phyloP scores from a whole-genome alignment of 1,284 basidiomycete species.

The Stereum hirsutum region DNA sequence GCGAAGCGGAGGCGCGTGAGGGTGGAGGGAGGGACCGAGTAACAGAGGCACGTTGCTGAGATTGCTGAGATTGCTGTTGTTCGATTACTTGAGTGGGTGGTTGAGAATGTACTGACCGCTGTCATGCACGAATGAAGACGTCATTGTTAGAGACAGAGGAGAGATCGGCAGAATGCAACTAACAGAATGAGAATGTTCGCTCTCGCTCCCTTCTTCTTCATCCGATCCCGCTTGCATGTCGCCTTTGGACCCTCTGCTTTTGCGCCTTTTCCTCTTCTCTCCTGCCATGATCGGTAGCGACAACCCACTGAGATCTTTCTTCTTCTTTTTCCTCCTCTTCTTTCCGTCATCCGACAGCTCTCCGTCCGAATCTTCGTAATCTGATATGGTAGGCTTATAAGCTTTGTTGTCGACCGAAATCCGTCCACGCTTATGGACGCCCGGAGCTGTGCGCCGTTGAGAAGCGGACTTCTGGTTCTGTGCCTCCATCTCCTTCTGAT shows the following conservation, averaged over 20 bases:
- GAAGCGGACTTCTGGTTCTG: slow-evolving; percentile 11
- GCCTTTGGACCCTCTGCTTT: slow-evolving; percentile 23
- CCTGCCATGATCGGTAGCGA: slow-evolving; percentile 57
- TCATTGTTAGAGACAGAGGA: no score
- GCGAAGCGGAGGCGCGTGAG: slow-evolving; percentile 15
- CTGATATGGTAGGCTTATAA: slow-evolving; percentile 57
- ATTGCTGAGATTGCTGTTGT: slow-evolving; percentile 14
- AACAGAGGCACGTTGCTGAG: slow-evolving; percentile 18
- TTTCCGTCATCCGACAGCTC: slow-evolving; percentile 48
- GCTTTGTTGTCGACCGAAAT: slow-evolving; percentile 73
- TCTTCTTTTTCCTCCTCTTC: slow-evolving; percentile 36
- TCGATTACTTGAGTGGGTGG: slow-evolving; percentile 10
- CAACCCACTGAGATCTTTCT: slow-evolving; percentile 43
- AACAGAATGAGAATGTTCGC: no score
- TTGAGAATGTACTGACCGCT: no score
- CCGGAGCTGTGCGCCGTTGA: slow-evolving; percentile 24
- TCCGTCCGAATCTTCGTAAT: slow-evolving; percentile 52
- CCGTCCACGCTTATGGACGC: slow-evolving; percentile 39
- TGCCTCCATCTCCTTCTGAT: slow-evolving; percentile 19
- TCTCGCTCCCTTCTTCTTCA: slow-evolving; percentile 34
- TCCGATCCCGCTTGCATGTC: slow-evolving; percentile 29
- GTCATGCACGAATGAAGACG: no score
- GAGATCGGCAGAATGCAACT: no score
- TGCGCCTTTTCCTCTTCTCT: slow-evolving; percentile 30
- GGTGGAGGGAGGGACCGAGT: slow-evolving; percentile 28